These are phyloP conservation scores for Singerocomus inundabilis DNA, from an alignment of 1,284 basidiomycete species.

Conservation along the genomic window DNA sequence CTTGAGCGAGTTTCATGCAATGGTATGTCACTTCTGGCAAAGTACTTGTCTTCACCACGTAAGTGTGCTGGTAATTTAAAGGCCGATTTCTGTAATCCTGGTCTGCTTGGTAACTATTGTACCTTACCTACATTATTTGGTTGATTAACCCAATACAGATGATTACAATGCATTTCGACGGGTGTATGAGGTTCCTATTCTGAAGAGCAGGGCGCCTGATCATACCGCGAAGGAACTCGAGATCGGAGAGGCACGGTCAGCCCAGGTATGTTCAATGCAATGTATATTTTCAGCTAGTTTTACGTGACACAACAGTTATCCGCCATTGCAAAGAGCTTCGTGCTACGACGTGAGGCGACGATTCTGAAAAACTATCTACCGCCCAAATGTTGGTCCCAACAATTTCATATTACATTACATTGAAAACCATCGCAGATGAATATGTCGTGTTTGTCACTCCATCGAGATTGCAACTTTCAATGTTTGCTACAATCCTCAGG, in stretches of 20 bases:
- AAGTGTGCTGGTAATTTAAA: constrained; percentile 28
- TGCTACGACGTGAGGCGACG: constrained; percentile 83
- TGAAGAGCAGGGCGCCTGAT: constrained; percentile 82
- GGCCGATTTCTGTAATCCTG: constrained; percentile 94
- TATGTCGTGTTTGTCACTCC: constrained; percentile 92
- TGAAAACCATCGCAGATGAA: constrained; percentile 61
- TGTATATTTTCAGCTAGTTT: not conserved
- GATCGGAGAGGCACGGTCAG: constrained; percentile 69
- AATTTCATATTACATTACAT: not conserved
- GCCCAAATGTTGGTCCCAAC: constrained; percentile 70
- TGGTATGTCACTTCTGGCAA: constrained; percentile 53
- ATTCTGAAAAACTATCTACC: constrained; percentile 86
- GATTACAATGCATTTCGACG: constrained; percentile 74
- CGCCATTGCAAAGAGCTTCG: constrained; percentile 81
- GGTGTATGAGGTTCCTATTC: constrained; percentile 87
- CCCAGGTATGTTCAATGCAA: constrained; percentile 50
- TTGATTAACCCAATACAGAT: constrained; percentile 39
- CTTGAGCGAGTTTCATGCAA: constrained; percentile 91
- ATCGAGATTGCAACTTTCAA: constrained; percentile 74
- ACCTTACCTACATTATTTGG: not conserved
- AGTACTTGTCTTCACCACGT: constrained; percentile 1
- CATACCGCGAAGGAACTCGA: constrained; percentile 72
- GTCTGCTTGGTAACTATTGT: constrained; percentile 64
- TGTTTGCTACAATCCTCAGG: constrained; percentile 76
- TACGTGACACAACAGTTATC: constrained; percentile 51